Conservation (phyloP, 208 protist genomes). For the Leishmania major region DNA sequence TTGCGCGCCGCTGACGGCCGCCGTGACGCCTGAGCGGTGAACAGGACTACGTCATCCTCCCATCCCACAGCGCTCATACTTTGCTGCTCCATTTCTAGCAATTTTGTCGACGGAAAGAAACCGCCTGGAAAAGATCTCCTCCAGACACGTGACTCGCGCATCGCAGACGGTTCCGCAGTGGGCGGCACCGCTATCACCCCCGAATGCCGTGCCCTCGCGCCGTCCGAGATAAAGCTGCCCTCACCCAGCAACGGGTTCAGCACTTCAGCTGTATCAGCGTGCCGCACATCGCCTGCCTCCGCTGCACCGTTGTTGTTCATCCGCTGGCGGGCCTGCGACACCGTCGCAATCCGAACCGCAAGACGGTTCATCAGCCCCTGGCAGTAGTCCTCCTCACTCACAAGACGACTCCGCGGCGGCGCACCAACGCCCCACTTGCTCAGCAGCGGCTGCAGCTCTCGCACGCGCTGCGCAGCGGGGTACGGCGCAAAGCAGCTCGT, state of each 20-base stretch:
- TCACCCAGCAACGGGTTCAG: not conserved
- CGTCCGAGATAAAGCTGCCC: not conserved
- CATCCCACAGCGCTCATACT: not conserved
- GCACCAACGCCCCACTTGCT: slow-evolving; percentile 3
- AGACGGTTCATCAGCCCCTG: slow-evolving; percentile 4
- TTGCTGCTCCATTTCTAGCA: not conserved
- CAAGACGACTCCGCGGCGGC: slow-evolving; percentile 1
- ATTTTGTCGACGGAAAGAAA: not conserved
- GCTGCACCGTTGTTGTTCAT: slow-evolving; percentile 15
- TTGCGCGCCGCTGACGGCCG: not conserved
- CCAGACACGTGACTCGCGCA: not conserved
- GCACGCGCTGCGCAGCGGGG: slow-evolving; percentile 16
- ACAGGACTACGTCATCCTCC: not conserved
- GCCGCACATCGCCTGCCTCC: not conserved
- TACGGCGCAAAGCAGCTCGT: slow-evolving; percentile 47
- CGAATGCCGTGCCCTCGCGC: not conserved
- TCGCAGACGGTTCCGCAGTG: not conserved
- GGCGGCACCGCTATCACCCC: not conserved
- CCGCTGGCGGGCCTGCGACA: not conserved
- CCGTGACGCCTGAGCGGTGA: not conserved
- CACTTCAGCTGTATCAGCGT: not conserved
- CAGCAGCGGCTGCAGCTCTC: slow-evolving; percentile 7
- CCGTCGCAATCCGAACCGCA: not conserved
- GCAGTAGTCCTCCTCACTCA: slow-evolving; percentile 9
- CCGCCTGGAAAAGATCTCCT: not conserved